A percentile compares a stretch with the other conserved stretches of the same genome.
phyloP scores from a whole-genome alignment of 192 early-diverging fungal genomes.

The Dispira parvispora region DNA sequence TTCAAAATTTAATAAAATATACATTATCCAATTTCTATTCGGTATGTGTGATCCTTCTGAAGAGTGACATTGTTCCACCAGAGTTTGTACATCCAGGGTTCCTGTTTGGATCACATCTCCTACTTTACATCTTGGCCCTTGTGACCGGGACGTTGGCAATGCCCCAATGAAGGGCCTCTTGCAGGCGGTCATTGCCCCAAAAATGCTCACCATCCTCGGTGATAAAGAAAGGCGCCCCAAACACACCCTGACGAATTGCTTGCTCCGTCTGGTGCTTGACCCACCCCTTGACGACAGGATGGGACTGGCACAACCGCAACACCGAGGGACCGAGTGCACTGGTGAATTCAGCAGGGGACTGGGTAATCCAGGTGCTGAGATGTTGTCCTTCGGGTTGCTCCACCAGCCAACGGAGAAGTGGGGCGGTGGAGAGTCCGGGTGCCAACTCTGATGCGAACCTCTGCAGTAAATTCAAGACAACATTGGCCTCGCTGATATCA shows the following conservation, averaged over 20 bases:
- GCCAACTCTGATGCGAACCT: neutral
- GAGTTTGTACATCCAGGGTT: too few relatives aligned
- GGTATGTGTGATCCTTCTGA: too few relatives aligned
- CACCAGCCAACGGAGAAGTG: neutral
- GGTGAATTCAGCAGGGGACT: too few relatives aligned
- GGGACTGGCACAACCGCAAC: neutral
- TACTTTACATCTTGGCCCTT: too few relatives aligned
- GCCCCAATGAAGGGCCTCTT: constrained; percentile 23
- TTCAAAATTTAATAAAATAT: too few relatives aligned
- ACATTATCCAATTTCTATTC: too few relatives aligned
- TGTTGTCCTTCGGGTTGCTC: neutral
- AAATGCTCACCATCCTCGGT: constrained; percentile 31
- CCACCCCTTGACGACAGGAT: neutral
- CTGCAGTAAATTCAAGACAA: constrained; percentile 8
- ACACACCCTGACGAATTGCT: constrained; percentile 23
- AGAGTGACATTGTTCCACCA: too few relatives aligned
- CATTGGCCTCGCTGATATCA: constrained; percentile 19
- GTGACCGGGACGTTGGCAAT: constrained; percentile 8
- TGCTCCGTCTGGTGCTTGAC: constrained; percentile 25
- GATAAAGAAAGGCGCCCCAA: constrained; percentile 35
- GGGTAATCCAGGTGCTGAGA: too few relatives aligned
- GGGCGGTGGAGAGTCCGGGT: neutral
- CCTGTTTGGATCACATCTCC: too few relatives aligned
- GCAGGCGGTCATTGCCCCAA: constrained; percentile 37
- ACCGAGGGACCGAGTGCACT: too few relatives aligned